Base-by-base conservation (phyloP, 140 eudicot genomes). In the Oenanthe javanica region DNA sequence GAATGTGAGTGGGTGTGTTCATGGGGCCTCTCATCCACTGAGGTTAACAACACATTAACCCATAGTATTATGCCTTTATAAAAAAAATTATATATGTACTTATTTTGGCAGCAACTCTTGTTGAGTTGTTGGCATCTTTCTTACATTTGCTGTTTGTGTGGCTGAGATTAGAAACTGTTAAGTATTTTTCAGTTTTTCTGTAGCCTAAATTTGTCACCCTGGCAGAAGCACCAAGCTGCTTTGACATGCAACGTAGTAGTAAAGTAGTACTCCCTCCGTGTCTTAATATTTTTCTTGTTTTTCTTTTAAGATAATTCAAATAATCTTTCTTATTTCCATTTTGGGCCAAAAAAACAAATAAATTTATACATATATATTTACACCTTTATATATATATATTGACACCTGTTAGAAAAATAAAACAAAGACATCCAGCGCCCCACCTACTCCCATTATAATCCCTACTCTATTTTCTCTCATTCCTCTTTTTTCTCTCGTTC, bases 1-100 rank as follows among this genome's bases (percentile, higher is more conserved):
- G 76, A 81, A 81, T 76, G 80, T 61, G 80, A 76, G 51, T 75
- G 80, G 84, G 84, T 76, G 84, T 81, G 69, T 47, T 46, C 19
- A 46, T 81, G 76, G 69, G 69, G 13, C 14, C 69, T 59, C 69
- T 59, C 69, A 8, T 59, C 69, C 69, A 59, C 69, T 59, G 36
- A 59, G n/a, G 69, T 59, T 59, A 59, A 59, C 69, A 59, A n/a
- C 69, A 59, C 69, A 59, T 21, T 59, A 59, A 59, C 36, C 69
- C 69, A 8, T 59, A 19, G 21, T 8, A 57, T 4, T 6, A 21
- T 19, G 66, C 66, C 21, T 57, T 57, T 19, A 14, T 0, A 14
- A 59, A 21, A n/a, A n/a, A n/a, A 21, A 21, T 59, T 21, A 21
- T 1, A 59, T 54, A 2, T 21, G 1, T 27, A n/a, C 14, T n/a